These are phyloP conservation scores for Tolypocladium endophyticum DNA, from an alignment of 2,329 filamentous ascomycete species.

Conservation along the genomic window DNA sequence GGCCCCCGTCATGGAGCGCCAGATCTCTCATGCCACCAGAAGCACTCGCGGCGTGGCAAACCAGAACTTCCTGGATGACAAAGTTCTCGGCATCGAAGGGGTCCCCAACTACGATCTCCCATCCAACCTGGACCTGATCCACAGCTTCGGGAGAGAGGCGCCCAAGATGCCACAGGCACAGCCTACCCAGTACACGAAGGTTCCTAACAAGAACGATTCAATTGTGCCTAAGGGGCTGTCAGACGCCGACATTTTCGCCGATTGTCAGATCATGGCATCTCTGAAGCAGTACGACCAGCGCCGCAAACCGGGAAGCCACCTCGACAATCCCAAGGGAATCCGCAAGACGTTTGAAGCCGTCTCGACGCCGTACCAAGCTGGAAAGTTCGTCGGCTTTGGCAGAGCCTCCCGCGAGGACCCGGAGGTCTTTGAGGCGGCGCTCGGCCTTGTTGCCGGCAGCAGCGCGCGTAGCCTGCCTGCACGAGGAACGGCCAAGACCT, in stretches of 20 bases:
- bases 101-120: conserved; percentile 49
- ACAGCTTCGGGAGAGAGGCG: conserved; percentile 33
- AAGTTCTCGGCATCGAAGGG: conserved; percentile 48
- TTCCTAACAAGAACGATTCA: conserved; percentile 42
- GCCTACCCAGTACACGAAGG: conserved; percentile 48
- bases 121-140: conserved; percentile 46
- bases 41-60: conserved; percentile 46
- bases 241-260: conserved; percentile 41
- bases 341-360: conserved; percentile 46
- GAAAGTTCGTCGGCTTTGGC: conserved; percentile 37
- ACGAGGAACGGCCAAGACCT: conserved; percentile 12
- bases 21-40: conserved; percentile 52
- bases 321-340: conserved; percentile 42
- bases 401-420: conserved; percentile 33
- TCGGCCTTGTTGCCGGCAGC: conserved; percentile 35
- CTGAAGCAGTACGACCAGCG: conserved; percentile 44
- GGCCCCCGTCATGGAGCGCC: conserved; percentile 51
- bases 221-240: conserved; percentile 43
- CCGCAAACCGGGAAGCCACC: conserved; percentile 43
- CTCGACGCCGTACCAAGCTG: conserved; percentile 34
- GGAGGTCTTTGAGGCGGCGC: conserved; percentile 36
- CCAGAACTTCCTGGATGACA: conserved; percentile 47
- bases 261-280: conserved; percentile 47
- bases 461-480: conserved; percentile 30
- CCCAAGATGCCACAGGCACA: conserved; percentile 48